These are phyloP conservation scores for Venturia pyrina DNA, from an alignment of 2,329 filamentous ascomycete genomes.

Conservation along the genomic window DNA sequence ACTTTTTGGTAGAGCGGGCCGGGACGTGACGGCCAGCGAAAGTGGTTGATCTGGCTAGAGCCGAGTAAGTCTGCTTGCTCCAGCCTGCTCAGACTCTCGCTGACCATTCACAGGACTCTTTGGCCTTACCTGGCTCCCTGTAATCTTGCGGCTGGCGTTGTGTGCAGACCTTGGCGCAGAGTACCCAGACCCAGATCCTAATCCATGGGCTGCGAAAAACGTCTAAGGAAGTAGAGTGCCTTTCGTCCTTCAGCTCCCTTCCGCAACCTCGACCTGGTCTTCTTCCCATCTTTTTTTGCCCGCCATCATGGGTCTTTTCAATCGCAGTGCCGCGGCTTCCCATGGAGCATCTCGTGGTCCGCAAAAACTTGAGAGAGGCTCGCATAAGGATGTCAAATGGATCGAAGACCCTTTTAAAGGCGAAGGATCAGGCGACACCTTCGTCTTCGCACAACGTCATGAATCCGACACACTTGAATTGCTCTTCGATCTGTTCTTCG, in stretches of 20 bases:
- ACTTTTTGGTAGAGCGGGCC: too few relatives aligned
- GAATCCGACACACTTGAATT: conserved; percentile 30
- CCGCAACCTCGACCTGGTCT: not conserved
- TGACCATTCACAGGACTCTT: too few relatives aligned
- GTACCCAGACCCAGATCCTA: too few relatives aligned
- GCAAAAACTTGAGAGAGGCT: not conserved
- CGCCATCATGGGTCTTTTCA: not conserved
- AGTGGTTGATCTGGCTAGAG: too few relatives aligned
- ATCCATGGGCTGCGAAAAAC: too few relatives aligned
- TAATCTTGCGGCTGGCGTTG: too few relatives aligned
- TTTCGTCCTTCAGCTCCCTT: not conserved
- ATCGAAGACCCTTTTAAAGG: conserved; percentile 27
- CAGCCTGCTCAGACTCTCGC: too few relatives aligned
- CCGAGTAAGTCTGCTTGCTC: too few relatives aligned
- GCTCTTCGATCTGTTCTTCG: conserved; percentile 27
- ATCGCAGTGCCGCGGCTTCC: not conserved
- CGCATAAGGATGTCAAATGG: conserved; percentile 16
- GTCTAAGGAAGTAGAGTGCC: not conserved
- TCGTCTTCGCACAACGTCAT: conserved; percentile 20
- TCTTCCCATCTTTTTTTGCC: not conserved
- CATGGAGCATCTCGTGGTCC: not conserved
- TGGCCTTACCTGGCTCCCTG: too few relatives aligned
- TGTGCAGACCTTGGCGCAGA: too few relatives aligned
- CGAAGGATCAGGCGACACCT: conserved; percentile 24
- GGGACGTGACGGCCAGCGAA: too few relatives aligned